Conservation (phyloP, 768 basidiomycete species). For the Russula vinacea region DNA sequence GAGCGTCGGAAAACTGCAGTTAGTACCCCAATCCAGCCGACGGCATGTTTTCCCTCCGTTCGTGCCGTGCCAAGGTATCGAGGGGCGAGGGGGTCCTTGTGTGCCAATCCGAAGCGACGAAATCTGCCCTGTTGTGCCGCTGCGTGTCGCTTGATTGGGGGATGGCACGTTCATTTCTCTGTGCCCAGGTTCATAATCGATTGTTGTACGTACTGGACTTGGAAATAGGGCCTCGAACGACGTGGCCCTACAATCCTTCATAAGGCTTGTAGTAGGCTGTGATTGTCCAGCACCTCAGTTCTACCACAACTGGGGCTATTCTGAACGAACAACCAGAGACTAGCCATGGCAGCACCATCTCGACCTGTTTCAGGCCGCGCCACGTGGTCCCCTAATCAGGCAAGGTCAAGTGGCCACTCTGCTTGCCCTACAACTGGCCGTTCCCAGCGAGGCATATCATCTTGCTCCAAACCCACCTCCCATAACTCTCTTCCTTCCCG, state of each 20-base stretch:
- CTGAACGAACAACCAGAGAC: not conserved
- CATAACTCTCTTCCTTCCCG: not conserved
- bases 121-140: not conserved
- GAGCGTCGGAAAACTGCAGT: not conserved
- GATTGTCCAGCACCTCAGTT: not conserved
- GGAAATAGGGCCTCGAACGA: no score
- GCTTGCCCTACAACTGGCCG: not conserved
- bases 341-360: slow-evolving; percentile 1
- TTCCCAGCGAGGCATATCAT: not conserved
- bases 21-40: not conserved
- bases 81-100: not conserved
- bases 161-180: not conserved
- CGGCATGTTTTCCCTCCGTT: not conserved
- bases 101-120: not conserved
- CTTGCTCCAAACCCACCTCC: not conserved
- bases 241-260: no score
- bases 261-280: no score
- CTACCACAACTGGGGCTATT: not conserved
- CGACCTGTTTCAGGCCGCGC: not conserved
- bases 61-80: not conserved
- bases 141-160: not conserved
- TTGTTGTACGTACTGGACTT: not conserved
- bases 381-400: not conserved
- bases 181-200: not conserved
- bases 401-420: not conserved